Evolutionary conservation across 176 grass and related monocot species (phyloP), one percentile per base, ranked within the genome.

Genomic region (Saccharum spontaneum): DNA sequence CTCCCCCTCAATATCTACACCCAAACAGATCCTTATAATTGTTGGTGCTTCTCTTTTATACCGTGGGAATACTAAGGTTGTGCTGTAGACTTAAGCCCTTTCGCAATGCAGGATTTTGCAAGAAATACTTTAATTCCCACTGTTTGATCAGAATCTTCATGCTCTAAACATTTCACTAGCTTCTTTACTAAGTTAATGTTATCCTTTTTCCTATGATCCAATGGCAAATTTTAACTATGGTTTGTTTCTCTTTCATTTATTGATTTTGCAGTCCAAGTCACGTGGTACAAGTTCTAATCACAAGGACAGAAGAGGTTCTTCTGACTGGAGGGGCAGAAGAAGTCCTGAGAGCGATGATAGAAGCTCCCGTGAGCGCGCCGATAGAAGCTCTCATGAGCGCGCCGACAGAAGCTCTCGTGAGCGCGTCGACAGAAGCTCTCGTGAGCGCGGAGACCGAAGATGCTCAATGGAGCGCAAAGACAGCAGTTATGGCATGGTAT

Each of bases 251-350:
- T 23, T 17, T 15, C 18, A 49, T 85, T 69, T 79, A 60, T 90
- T 54, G 48, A 45, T 68, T 74, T 73, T 84, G 52, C 77, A 89
- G 85, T 76, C 70, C 76, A 90, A 84, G 24, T 85, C 78, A 17
- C 75, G 20, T 66, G 40, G 70, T 64, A 81, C 52, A 70, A 85
- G 63, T 62, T 54, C 59, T 17, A 83, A 62, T 41, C 37, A 3
- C 60, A 81, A 24, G 7, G 64, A 86, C 4, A 79, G 67, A 86
- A 52, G 45, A 75, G 72, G 22, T 38, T 86, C 76, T 79, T 80
- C 43, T 28, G 68, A 76, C 11, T 3, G 16, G 16, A 84, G 20
- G 59, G 70, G 59, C 10, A 80, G 82, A 83, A 80, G 82, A 83
- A 78, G 66, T 50, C 15, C 60, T 40, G 69, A 61, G 55, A 85